Conservation (phyloP, 2,329 filamentous ascomycete genomes). For the Penicillium paneum region DNA sequence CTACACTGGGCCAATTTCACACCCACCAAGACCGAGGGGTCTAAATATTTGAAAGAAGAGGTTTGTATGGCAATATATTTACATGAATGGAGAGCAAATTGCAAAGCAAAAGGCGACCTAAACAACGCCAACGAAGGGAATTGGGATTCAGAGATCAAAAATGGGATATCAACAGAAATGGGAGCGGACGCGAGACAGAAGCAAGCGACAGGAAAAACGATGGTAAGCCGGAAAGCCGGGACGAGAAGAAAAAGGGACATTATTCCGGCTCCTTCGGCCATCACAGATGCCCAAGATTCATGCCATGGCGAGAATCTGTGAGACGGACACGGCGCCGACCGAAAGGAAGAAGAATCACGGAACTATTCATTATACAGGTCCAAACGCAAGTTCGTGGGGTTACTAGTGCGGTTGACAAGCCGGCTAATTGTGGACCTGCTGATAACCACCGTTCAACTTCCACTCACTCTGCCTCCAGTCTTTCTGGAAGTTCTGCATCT, state of each 20-base stretch:
- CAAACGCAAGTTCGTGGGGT: constrained; percentile 9
- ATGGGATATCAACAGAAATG: constrained; percentile 11
- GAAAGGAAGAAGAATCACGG: background rate
- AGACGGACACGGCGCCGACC: background rate
- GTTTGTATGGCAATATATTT: constrained; percentile 4
- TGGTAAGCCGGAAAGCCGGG: background rate
- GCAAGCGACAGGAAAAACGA: background rate
- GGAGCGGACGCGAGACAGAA: background rate
- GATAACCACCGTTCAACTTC: constrained; percentile 27
- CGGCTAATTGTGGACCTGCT: constrained; percentile 22
- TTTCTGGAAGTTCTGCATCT: constrained; percentile 39
- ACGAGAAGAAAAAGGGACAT: constrained; percentile 2
- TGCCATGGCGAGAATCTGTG: background rate
- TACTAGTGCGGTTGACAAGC: background rate
- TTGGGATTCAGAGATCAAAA: background rate
- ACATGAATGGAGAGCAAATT: background rate
- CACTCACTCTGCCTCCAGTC: constrained; percentile 41
- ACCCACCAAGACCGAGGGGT: background rate
- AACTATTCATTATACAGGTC: constrained; percentile 3
- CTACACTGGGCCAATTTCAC: background rate
- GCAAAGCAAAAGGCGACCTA: background rate
- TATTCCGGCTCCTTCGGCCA: constrained; percentile 2
- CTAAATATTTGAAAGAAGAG: background rate
- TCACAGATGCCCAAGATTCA: background rate
- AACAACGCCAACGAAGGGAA: constrained; percentile 6